Base-by-base conservation (phyloP, 2,329 filamentous ascomycete species). In the Rhynchosporium graminicola region DNA sequence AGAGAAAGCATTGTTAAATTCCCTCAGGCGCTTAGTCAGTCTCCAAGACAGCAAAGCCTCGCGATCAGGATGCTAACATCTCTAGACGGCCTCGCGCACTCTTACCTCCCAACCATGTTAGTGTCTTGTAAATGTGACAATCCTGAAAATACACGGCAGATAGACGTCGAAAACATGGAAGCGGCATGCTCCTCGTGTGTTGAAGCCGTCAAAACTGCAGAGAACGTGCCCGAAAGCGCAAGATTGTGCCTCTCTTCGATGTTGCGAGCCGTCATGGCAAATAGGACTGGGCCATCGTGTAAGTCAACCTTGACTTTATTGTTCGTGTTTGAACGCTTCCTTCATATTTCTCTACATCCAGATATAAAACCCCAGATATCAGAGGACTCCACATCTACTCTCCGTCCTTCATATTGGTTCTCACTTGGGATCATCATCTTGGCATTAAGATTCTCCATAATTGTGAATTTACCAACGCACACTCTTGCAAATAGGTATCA, bases 71-170 rank as follows among this genome's bases (percentile, higher is more conserved):
- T 58, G 59, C 61, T 36, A 40, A 36, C 50, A 50, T 61, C 1
- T 75, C 50, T 75, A 96, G 92, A 86, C 77, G 87, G 88, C 47
- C 81, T 96, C 57, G 84, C 86, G 62, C 89, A 88, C 70, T 87
- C 89, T 20, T 82, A 83, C 29, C 77, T 96, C 45, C 92, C 93
- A 8, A 89, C 89, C 59, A 83, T 94, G 65, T 83, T 97, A 47
- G 90, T 96, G 57, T 91, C 92, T 60, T 94, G 88, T 75, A 97
- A 97, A 80, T 96, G 91, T 79, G 94, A 97, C 75, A 84, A 87
- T 57, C 87, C 88, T 54, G 84, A 88, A 65, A 82, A 84, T 62
- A 80, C 86, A 63, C 87, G 89, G 72, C 84, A 91, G 73, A 81
- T 96, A 61, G 87, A 94, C 71, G 84, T 88, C 13, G 81, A 86